Evolutionary conservation across 73 alveolate species (phyloP).

Genomic region (Halteria grandinella): DNA sequence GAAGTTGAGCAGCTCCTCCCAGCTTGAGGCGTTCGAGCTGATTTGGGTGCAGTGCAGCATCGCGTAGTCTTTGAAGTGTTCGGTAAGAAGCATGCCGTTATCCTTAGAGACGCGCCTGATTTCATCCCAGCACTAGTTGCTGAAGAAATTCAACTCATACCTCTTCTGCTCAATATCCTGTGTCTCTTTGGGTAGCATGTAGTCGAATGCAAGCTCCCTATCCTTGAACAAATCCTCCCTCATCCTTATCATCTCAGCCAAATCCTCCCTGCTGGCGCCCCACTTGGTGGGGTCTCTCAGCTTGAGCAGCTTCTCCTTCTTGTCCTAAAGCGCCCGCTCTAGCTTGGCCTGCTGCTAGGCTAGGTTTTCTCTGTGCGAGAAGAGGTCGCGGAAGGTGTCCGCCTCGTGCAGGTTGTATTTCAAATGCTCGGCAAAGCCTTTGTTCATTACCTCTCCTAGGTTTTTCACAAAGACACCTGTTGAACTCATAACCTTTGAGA

Average conservation of each 20-base stretch:
- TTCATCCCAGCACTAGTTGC: constrained; percentile 52
- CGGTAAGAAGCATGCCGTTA: constrained; percentile 35
- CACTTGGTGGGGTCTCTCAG: constrained; percentile 33
- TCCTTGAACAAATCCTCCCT: constrained; percentile 10
- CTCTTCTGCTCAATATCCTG: constrained; percentile 35
- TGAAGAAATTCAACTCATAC: constrained; percentile 28
- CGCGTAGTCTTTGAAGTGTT: constrained; percentile 53
- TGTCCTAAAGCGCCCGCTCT: constrained; percentile 23
- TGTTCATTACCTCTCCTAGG: constrained; percentile 34
- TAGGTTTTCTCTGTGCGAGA: neutral
- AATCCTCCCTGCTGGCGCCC: constrained; percentile 48
- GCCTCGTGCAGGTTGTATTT: constrained; percentile 34
- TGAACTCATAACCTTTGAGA: constrained; percentile 36
- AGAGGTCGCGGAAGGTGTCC: constrained; percentile 34
- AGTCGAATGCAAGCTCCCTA: constrained; percentile 40
- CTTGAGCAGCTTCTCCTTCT: constrained; percentile 35
- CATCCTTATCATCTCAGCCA: neutral
- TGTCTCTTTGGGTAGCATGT: constrained; percentile 40
- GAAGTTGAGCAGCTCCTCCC: no score
- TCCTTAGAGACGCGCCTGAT: constrained; percentile 41
- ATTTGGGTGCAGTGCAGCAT: no score
- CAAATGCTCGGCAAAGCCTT: constrained; percentile 33
- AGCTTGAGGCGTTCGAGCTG: no score
- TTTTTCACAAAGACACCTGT: constrained; percentile 34
- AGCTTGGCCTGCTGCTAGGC: constrained; percentile 9